Conservation (phyloP, 495 filamentous ascomycete species). For the Aeminium ludgeri region DNA sequence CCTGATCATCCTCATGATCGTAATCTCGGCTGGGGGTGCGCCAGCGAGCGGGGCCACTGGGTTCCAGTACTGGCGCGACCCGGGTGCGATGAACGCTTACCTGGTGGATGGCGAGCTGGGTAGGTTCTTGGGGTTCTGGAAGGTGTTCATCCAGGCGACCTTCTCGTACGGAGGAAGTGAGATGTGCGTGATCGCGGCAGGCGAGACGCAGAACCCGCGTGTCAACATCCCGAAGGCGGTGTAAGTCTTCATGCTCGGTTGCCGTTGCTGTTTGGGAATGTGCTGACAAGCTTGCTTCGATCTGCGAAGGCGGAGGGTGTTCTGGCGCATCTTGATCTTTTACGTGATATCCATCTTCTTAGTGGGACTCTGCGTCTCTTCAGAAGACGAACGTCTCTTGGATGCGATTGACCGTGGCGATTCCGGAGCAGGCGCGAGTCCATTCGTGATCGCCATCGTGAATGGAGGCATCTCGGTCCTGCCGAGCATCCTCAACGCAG, state of each 20-base stretch:
- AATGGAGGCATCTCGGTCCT: conserved; percentile 47
- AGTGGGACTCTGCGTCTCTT: conserved; percentile 37
- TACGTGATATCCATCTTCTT: conserved; percentile 41
- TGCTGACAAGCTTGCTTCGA: no score
- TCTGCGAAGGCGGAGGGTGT: no score
- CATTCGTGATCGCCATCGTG: conserved; percentile 45
- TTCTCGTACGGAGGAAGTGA: conserved; percentile 41
- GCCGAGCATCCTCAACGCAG: conserved; percentile 52
- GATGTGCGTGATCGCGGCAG: conserved; percentile 54
- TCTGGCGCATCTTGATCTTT: conserved; percentile 75
- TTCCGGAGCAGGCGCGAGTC: conserved; percentile 44
- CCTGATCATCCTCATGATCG: conserved; percentile 29
- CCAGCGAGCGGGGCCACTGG: conserved; percentile 42
- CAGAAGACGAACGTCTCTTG: conserved; percentile 38
- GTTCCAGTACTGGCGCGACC: conserved; percentile 51
- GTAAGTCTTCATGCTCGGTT: no score
- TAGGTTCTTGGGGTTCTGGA: conserved; percentile 20
- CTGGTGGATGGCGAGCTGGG: conserved; percentile 8
- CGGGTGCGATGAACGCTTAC: conserved; percentile 38
- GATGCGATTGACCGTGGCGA: conserved; percentile 28
- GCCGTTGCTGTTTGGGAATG: no score
- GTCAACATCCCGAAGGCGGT: conserved; percentile 61
- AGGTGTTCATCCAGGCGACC: conserved; percentile 20
- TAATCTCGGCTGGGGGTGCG: conserved; percentile 47
- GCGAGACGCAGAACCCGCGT: conserved; percentile 60